Base-by-base conservation (phyloP, 2,329 filamentous ascomycete genomes). In the Xylaria multiplex region DNA sequence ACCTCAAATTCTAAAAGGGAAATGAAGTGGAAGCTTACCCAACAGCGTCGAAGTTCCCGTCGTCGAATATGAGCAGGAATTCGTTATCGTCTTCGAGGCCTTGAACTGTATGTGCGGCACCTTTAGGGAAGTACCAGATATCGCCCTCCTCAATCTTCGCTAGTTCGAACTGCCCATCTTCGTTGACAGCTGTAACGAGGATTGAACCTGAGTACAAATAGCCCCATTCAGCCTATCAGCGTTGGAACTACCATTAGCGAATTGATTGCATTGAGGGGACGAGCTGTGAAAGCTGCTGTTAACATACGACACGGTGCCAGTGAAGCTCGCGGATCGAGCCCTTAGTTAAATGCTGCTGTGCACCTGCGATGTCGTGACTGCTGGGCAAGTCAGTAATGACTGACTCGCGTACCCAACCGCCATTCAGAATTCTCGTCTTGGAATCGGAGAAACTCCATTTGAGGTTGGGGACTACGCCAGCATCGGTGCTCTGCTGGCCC, bases 371-470 rank as follows among this genome's bases (percentile, higher is more conserved):
- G 69, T 91, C 89, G 66, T 87, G 84, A 73, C 88, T 90, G 14
- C 83, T 79, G 0, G 90, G 89, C 6, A 91, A 77, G 73, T 91
- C 90, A n/a, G 86, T 85, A 54, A 90, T 83, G 60, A 90, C 86
- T 72, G 91, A 88, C 76, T 90, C 85, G 27, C 89, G 82, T 1
- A 87, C 84, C 88, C 88, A 91, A 2, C 90, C 89, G 1, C 89
- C 89, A 30, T 84, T 84, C 58, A 88, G 81, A 42, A 91, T 81
- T 27, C 82, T 83, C 1, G 87, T 89, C 78, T 87, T 88, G 27
- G 88, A 90, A 75, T 90, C 86, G 0, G 88, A 90, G 77, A 91
- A 91, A 59, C 86, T 86, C 89, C 89, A 87, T 75, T 91, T 91
- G 70, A 91, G 79, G 73, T 91, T 91, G 0, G 86, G 86, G 0